Evolutionary conservation across 192 early-diverging fungal species (phyloP), one percentile per base, ranked within the genome.

Genomic region (Linderina pennispora): DNA sequence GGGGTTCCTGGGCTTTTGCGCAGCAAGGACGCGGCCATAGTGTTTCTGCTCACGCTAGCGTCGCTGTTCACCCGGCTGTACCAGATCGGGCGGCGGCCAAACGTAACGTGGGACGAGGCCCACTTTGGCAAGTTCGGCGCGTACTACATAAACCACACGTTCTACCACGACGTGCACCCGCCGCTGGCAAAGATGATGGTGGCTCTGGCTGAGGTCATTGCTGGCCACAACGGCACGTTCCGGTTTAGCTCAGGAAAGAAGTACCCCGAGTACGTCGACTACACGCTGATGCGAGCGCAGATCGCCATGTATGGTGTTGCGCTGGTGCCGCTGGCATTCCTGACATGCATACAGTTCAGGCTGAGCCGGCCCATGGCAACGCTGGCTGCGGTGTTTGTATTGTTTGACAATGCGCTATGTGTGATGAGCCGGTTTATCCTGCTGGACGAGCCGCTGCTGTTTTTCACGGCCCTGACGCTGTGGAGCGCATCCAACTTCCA

Each of bases 151-250:
- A 90, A 93, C 45, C 74, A 79, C 18, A 85, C 87, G 32, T 98
- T 95, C 53, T 98, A 96, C 53, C 93, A 92, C 62, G 95, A 98
- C 75, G 95, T 98, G 3, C 95, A 97, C 68, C 95, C 95, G 24
- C 95, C 95, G 8, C 78, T 98, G 25, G 86, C 84, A 19, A 88
- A 88, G 63, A 86, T 87, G 76, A 64, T 88, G 35, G 74, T 83
- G 32, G 84, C 75, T 3, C 59, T 88, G 33, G 63, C 84, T 5
- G 82, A 82, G 22, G 47, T 76, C 3, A 14, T 88, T 9, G 80
- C 74, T 9, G 79, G 79, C 2, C 80, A 75, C 75, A 81, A 88
- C 51, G 84, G 82, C 20, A 54, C 77, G 7, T 88, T 83, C 55
- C 56, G 62, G n/a, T 85, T 86, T 53, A 79, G 81, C 38, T 79